Percentiles rank a stretch among this genome's conserved stretches.
These are phyloP conservation scores for Botrytis deweyae DNA, from an alignment of 2,329 filamentous ascomycete species.

Conservation along the genomic window DNA sequence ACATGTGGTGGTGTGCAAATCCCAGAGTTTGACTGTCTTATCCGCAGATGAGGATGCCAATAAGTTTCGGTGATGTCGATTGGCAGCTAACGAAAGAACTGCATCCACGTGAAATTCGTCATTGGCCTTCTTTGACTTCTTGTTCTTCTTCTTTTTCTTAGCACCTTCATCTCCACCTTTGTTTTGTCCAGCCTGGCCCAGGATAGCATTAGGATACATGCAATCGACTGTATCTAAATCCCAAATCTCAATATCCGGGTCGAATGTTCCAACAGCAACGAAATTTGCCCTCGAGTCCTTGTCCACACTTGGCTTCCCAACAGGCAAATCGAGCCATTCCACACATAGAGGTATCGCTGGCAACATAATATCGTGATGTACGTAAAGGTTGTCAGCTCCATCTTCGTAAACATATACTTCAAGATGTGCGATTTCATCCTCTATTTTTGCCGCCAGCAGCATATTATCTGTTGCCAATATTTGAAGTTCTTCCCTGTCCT, in stretches of 20 bases:
- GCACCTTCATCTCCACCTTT: conserved; percentile 51
- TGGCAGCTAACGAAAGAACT: conserved; percentile 85
- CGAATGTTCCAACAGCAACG: conserved; percentile 93
- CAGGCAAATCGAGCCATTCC: conserved; percentile 93
- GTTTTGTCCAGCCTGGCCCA: conserved; percentile 66
- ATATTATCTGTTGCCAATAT: conserved; percentile 91
- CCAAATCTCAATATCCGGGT: conserved; percentile 98
- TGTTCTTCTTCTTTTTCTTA: conserved; percentile 78
- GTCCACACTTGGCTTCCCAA: conserved; percentile 64
- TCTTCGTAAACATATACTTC: conserved; percentile 99
- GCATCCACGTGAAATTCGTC: conserved; percentile 93
- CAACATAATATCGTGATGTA: conserved; percentile 99
- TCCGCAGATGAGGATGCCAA: conserved; percentile 94
- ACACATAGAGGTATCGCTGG: conserved; percentile 93
- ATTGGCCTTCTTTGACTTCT: conserved; percentile 85
- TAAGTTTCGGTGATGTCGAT: conserved; percentile 89
- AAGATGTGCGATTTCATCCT: conserved; percentile 94
- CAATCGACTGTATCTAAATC: conserved; percentile 93
- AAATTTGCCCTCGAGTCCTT: conserved; percentile 78
- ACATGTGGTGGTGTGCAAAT: conserved; percentile 85
- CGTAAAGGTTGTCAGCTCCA: conserved; percentile 91
- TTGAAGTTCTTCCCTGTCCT: conserved; percentile 91
- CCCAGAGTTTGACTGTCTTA: conserved; percentile 97
- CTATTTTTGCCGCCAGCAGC: conserved; percentile 86
- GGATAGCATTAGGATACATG: conserved; percentile 97